phyloP scores from a whole-genome alignment of 2,329 filamentous ascomycete species.

The Xylaria sp. region DNA sequence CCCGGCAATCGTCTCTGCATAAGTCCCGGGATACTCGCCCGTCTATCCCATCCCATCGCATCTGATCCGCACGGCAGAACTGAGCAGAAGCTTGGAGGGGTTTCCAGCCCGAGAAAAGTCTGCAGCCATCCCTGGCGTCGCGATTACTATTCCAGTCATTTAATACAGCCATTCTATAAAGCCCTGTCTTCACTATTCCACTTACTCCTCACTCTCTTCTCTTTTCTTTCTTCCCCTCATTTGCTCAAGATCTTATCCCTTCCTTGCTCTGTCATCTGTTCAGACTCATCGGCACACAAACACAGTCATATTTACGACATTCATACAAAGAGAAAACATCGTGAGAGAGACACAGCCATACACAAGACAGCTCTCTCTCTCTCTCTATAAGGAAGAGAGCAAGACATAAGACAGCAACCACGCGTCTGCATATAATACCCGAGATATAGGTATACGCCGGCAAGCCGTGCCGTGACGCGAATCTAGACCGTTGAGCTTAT shows the following conservation, averaged over 20 bases:
- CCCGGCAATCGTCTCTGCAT: neutral
- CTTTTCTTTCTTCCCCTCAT: neutral
- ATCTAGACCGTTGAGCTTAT: constrained; percentile 7
- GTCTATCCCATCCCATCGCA: neutral
- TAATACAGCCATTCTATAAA: neutral
- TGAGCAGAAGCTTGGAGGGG: neutral
- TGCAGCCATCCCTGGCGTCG: neutral
- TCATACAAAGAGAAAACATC: too few relatives aligned
- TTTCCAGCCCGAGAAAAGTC: neutral
- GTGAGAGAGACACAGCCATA: neutral
- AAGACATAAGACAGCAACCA: neutral
- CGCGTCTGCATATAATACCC: constrained; percentile 6
- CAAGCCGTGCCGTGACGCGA: neutral
- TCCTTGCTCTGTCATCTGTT: neutral
- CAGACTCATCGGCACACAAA: too few relatives aligned
- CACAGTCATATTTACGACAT: too few relatives aligned
- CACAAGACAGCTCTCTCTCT: neutral
- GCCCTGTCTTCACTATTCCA: neutral
- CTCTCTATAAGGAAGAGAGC: neutral
- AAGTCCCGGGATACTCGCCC: neutral
- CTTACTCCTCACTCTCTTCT: neutral
- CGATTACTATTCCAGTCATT: neutral
- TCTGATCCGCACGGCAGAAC: too few relatives aligned
- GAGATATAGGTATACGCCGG: neutral
- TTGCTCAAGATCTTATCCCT: neutral